These are phyloP conservation scores for Ricinus communis DNA, from an alignment of 345 rosid species.

Conservation along the genomic window DNA sequence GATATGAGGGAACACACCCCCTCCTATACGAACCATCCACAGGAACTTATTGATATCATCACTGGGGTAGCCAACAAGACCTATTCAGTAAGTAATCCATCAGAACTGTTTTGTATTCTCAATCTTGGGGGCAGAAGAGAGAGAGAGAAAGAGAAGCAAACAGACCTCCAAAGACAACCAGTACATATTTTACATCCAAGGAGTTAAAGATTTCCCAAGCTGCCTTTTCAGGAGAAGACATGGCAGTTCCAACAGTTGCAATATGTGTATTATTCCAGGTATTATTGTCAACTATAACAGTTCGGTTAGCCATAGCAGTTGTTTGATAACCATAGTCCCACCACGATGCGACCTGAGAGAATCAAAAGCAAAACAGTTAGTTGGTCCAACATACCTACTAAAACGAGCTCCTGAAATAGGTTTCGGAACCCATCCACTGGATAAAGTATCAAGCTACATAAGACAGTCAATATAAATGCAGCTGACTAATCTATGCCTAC, in stretches of 20 bases:
- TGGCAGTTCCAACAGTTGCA: slow-evolving; percentile 99
- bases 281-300: slow-evolving; percentile 96
- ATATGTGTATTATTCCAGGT: slow-evolving; percentile 99
- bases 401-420: background rate
- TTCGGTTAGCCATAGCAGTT: slow-evolving; percentile 98
- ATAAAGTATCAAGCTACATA: background rate
- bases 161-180: slow-evolving; percentile 97
- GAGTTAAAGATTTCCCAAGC: slow-evolving; percentile 99
- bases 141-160: slow-evolving; percentile 22
- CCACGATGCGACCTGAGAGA: slow-evolving; percentile 93
- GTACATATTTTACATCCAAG: slow-evolving; percentile 96
- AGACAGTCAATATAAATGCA: background rate
- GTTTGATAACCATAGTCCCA: slow-evolving; percentile 99
- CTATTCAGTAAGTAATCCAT: slow-evolving; percentile 41
- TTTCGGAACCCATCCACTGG: background rate
- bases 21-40: slow-evolving; percentile 99
- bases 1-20: slow-evolving; percentile 97
- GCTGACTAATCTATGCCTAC: background rate
- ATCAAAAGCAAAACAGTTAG: background rate
- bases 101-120: slow-evolving; percentile 22
- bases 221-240: slow-evolving; percentile 99
- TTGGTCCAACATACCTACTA: background rate
- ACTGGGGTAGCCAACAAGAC: slow-evolving; percentile 97
- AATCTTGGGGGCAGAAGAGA: background rate
- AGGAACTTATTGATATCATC: slow-evolving; percentile 97